Conservation (phyloP, 805 yeast genomes). For the Wickerhamiella lipophila region DNA sequence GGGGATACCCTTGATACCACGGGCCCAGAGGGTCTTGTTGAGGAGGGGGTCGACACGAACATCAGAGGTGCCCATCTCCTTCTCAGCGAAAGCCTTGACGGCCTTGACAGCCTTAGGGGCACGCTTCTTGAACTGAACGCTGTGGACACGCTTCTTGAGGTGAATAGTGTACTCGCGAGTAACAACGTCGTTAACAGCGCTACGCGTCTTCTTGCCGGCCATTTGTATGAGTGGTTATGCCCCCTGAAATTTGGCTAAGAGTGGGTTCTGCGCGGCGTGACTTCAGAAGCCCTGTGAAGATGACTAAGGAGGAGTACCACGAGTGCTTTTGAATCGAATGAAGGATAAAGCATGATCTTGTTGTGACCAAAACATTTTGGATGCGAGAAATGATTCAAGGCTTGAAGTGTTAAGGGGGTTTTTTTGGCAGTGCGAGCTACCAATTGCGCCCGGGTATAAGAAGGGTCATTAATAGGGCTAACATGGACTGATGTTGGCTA, state of each 20-base stretch:
- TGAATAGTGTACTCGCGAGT: constrained; percentile 99
- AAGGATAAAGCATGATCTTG: no score
- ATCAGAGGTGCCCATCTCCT: constrained; percentile 98
- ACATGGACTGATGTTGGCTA: no score
- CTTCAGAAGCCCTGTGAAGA: neutral
- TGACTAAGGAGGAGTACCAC: neutral
- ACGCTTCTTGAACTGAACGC: constrained; percentile 98
- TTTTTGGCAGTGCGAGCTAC: no score
- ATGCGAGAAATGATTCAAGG: no score
- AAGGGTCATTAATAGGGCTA: no score
- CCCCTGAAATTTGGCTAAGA: constrained; percentile 8
- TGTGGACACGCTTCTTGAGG: constrained; percentile 98
- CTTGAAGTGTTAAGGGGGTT: no score
- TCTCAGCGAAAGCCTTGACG: constrained; percentile 94
- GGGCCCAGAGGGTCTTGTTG: constrained; percentile 97
- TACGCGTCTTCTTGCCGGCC: constrained; percentile 31
- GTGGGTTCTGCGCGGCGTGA: constrained; percentile 2
- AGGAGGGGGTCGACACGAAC: constrained; percentile 98
- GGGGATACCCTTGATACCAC: constrained; percentile 99
- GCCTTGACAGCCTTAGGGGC: constrained; percentile 99
- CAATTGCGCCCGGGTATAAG: no score
- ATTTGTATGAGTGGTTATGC: constrained; percentile 20
- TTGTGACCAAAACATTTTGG: no score
- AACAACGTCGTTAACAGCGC: constrained; percentile 96
- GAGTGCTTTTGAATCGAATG: no score